Percentiles rank a stretch among this genome's conserved stretches.
phyloP scores from a whole-genome alignment of 2,329 filamentous ascomycete species.

The Fusarium sp. region DNA sequence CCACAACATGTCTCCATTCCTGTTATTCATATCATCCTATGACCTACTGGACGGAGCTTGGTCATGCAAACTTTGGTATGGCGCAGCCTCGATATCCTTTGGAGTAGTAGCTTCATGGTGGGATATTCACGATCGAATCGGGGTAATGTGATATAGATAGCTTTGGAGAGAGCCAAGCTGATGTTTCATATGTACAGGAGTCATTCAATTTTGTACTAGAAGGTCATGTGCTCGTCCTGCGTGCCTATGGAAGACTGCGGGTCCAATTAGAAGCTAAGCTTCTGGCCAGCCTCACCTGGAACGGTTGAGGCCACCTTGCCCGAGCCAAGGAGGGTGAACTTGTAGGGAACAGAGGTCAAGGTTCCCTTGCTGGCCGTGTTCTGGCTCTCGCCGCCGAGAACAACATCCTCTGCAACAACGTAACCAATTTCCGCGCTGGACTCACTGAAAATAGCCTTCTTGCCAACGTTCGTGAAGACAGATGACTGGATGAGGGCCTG shows the following conservation, averaged over 20 bases:
- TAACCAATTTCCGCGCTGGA: conserved; percentile 29
- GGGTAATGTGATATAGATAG: rapidly evolving
- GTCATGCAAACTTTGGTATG: neutral
- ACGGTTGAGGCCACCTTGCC: conserved; percentile 25
- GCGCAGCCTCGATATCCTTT: neutral
- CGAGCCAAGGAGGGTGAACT: conserved; percentile 28
- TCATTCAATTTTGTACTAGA: neutral
- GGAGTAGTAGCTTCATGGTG: no score
- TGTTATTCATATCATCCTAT: neutral
- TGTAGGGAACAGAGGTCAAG: conserved; percentile 19
- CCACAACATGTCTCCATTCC: neutral
- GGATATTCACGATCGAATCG: neutral
- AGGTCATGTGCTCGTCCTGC: neutral
- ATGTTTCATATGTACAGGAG: neutral
- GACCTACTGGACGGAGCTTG: neutral
- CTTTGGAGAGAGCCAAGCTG: neutral
- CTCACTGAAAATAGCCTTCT: conserved; percentile 41
- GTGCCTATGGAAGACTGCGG: neutral
- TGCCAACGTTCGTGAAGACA: conserved; percentile 38
- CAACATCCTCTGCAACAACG: conserved; percentile 29
- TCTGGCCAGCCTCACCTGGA: conserved; percentile 31
- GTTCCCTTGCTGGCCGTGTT: conserved; percentile 28
- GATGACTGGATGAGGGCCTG: conserved; percentile 40
- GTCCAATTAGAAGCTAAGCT: conserved; percentile 14
- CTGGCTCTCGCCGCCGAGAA: conserved; percentile 24